phyloP scores from a whole-genome alignment of 2,329 filamentous ascomycete genomes.

The Herpotrichia juniperi region DNA sequence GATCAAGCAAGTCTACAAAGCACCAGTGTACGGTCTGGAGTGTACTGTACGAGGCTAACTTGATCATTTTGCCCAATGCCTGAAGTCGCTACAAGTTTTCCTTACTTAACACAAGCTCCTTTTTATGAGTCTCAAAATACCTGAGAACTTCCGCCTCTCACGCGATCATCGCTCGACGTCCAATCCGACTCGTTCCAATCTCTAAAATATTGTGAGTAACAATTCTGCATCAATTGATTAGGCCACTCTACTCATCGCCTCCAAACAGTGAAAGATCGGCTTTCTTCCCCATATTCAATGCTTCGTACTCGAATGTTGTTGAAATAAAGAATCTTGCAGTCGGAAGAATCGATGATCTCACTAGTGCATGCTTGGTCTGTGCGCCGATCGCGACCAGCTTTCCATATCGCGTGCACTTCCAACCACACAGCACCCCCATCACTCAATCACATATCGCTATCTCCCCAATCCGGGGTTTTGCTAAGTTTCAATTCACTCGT shows the following conservation, averaged over 20 bases:
- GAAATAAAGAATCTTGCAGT: not conserved
- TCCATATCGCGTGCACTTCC: constrained; percentile 1
- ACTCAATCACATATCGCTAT: not conserved
- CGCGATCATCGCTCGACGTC: constrained; percentile 74
- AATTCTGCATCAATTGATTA: not conserved
- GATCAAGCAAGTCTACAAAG: too few relatives aligned
- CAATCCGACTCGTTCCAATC: constrained; percentile 67
- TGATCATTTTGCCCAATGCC: too few relatives aligned
- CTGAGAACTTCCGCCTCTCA: constrained; percentile 74
- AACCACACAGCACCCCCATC: not conserved
- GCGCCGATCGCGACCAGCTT: not conserved
- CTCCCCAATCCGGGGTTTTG: not conserved
- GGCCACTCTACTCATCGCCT: constrained; percentile 28
- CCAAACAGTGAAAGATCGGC: constrained; percentile 36
- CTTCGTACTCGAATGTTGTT: not conserved
- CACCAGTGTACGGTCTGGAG: too few relatives aligned
- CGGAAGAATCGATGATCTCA: constrained; percentile 14
- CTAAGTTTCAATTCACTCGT: not conserved
- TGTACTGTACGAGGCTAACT: too few relatives aligned
- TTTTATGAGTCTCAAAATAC: constrained; percentile 43
- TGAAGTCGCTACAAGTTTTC: too few relatives aligned
- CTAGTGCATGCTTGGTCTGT: constrained; percentile 5
- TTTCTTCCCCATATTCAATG: constrained; percentile 21
- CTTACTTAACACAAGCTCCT: too few relatives aligned
- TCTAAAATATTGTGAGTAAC: constrained; percentile 42